These are phyloP conservation scores for Amanita brunnescens DNA, from an alignment of 768 basidiomycete genomes.

Conservation along the genomic window DNA sequence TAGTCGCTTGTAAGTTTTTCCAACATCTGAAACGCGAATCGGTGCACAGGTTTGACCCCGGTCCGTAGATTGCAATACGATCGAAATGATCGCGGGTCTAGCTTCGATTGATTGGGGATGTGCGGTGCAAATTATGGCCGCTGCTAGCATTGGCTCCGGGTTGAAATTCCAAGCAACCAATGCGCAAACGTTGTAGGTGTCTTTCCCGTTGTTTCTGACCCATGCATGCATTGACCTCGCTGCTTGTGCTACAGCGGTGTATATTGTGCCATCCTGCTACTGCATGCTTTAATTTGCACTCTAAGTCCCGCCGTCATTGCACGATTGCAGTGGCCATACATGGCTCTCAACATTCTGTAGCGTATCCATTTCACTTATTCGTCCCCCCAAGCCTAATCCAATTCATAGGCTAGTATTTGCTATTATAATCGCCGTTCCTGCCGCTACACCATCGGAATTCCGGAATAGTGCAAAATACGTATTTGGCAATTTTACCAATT, in stretches of 20 bases:
- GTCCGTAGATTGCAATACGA: conserved; percentile 36
- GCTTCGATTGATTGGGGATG: conserved; percentile 63
- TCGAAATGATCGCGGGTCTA: conserved; percentile 40
- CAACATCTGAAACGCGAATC: no score
- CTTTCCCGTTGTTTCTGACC: neutral
- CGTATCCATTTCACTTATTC: neutral
- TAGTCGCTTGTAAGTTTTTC: conserved; percentile 39
- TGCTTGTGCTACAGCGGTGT: conserved; percentile 40
- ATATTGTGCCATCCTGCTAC: conserved; percentile 50
- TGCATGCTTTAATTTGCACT: conserved; percentile 59
- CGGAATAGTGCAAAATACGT: conserved; percentile 55
- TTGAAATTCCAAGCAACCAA: conserved; percentile 32
- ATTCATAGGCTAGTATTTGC: conserved; percentile 58
- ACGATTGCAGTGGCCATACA: no score
- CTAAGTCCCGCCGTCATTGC: conserved; percentile 55
- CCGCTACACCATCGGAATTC: conserved; percentile 46
- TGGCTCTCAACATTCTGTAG: conserved; percentile 60
- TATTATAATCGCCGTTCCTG: conserved; percentile 65
- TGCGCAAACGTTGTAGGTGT: conserved; percentile 38
- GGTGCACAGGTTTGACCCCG: neutral
- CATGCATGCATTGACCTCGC: neutral
- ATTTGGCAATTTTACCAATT: no score
- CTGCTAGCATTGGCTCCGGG: conserved; percentile 45
- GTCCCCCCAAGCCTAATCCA: no score
- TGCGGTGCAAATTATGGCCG: conserved; percentile 58